phyloP scores from a whole-genome alignment of 805 yeast species.

The Starmerella sirachaensis region DNA sequence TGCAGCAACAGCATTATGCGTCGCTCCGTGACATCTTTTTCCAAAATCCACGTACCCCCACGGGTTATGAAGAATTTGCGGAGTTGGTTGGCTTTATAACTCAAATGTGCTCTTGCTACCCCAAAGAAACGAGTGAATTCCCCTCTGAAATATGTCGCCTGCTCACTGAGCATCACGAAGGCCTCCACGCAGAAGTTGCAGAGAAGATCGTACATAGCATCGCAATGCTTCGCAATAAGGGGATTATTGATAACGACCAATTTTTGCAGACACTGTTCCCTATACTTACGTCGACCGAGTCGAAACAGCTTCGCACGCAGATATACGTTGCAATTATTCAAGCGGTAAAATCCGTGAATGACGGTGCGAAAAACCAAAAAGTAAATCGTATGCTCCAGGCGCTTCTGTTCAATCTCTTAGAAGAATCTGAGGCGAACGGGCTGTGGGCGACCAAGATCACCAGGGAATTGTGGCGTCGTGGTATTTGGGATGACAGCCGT shows the following conservation, averaged over 20 bases:
- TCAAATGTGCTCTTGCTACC: conserved; percentile 83
- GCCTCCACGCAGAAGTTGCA: conserved; percentile 69
- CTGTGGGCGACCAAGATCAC: conserved; percentile 94
- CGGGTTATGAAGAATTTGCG: conserved; percentile 54
- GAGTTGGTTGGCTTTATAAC: conserved; percentile 84
- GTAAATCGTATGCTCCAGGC: conserved; percentile 87
- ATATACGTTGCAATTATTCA: conserved; percentile 70
- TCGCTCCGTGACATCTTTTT: conserved; percentile 79
- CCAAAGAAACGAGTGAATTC: conserved; percentile 72
- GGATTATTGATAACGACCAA: conserved; percentile 62
- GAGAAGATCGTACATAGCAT: conserved; percentile 85
- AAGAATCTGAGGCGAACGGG: conserved; percentile 71
- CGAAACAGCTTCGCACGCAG: conserved; percentile 71
- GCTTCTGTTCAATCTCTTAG: conserved; percentile 71
- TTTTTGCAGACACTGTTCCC: conserved; percentile 85
- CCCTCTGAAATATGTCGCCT: conserved; percentile 69
- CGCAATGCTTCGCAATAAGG: conserved; percentile 81
- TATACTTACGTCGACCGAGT: conserved; percentile 51
- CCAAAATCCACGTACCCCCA: conserved; percentile 51
- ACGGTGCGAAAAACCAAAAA: conserved; percentile 82
- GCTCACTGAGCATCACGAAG: conserved; percentile 63
- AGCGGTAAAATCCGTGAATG: conserved; percentile 67
- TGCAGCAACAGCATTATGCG: conserved; percentile 86
- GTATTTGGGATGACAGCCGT: conserved; percentile 95
- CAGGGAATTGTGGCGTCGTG: conserved; percentile 93